Evolutionary conservation across 345 rosid genomes (phyloP).

Genomic region (Salix brachista): DNA sequence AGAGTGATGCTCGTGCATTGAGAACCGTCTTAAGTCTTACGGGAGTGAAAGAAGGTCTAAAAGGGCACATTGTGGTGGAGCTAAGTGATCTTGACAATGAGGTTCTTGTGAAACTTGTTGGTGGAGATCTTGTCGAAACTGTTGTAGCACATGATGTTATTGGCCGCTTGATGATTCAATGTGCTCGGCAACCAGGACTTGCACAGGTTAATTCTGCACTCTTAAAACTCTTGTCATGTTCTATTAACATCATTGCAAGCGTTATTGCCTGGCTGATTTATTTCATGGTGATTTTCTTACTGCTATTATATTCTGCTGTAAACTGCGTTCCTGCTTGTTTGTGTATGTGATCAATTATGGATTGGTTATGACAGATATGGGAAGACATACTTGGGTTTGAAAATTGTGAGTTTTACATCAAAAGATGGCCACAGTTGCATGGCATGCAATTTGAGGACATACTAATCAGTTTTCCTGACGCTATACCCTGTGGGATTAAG

Average conservation of each 20-base stretch:
- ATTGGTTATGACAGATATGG: conserved; percentile 51
- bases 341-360: conserved; percentile 12
- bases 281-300: not conserved
- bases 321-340: not conserved
- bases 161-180: conserved; percentile 80
- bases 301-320: not conserved
- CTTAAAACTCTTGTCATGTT: conserved; percentile 1
- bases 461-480: conserved; percentile 70
- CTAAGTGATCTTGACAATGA: conserved; percentile 75
- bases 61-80: conserved; percentile 74
- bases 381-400: conserved; percentile 77
- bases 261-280: conserved; percentile 6
- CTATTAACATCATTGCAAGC: not conserved
- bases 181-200: conserved; percentile 76
- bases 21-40: conserved; percentile 74
- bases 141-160: conserved; percentile 81
- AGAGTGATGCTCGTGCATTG: conserved; percentile 82
- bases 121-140: conserved; percentile 70
- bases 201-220: conserved; percentile 51
- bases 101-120: conserved; percentile 75
- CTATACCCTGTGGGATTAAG: conserved; percentile 73
- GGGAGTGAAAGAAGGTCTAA: conserved; percentile 68
- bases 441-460: conserved; percentile 67
- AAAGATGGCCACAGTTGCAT: conserved; percentile 65
- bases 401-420: conserved; percentile 71